These are phyloP conservation scores for Geopyxis carbonaria DNA, from an alignment of 495 filamentous ascomycete genomes.

Conservation along the genomic window DNA sequence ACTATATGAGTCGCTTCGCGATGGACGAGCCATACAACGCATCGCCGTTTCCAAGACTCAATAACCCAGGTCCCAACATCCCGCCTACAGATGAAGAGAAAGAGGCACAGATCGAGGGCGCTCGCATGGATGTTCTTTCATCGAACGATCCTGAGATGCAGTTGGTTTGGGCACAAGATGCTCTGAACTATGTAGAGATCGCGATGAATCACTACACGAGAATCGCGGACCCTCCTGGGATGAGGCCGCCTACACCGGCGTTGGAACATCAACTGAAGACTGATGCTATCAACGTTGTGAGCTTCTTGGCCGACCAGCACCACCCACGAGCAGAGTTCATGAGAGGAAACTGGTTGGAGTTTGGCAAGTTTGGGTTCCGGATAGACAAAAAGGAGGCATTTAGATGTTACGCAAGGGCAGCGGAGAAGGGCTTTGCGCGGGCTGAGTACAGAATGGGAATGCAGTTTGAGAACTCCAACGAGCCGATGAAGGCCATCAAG, in stretches of 20 bases:
- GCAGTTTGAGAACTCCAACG: slow-evolving; percentile 89
- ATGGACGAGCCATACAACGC: slow-evolving; percentile 49
- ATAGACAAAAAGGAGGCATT: slow-evolving; percentile 92
- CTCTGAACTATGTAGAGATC: slow-evolving; percentile 74
- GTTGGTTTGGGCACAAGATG: slow-evolving; percentile 88
- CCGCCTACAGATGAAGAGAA: slow-evolving; percentile 90
- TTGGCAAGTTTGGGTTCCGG: slow-evolving; percentile 81
- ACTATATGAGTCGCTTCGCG: slow-evolving; percentile 32
- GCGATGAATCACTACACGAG: slow-evolving; percentile 50
- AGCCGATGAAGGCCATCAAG: slow-evolving; percentile 71
- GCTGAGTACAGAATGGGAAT: slow-evolving; percentile 96
- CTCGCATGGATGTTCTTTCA: slow-evolving; percentile 65
- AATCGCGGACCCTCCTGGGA: slow-evolving; percentile 45
- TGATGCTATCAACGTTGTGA: slow-evolving; percentile 82
- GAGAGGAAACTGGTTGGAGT: slow-evolving; percentile 91
- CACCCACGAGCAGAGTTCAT: slow-evolving; percentile 93
- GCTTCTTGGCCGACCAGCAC: slow-evolving; percentile 73
- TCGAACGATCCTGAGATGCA: slow-evolving; percentile 96
- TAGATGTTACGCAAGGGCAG: slow-evolving; percentile 63
- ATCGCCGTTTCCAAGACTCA: slow-evolving; percentile 76
- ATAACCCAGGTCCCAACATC: slow-evolving; percentile 68
- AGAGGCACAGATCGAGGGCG: slow-evolving; percentile 68
- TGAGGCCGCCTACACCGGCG: slow-evolving; percentile 57
- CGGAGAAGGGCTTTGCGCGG: slow-evolving; percentile 76
- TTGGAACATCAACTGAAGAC: slow-evolving; percentile 70